Base-by-base conservation (phyloP, 768 basidiomycete genomes). In the Astraeus odoratus region DNA sequence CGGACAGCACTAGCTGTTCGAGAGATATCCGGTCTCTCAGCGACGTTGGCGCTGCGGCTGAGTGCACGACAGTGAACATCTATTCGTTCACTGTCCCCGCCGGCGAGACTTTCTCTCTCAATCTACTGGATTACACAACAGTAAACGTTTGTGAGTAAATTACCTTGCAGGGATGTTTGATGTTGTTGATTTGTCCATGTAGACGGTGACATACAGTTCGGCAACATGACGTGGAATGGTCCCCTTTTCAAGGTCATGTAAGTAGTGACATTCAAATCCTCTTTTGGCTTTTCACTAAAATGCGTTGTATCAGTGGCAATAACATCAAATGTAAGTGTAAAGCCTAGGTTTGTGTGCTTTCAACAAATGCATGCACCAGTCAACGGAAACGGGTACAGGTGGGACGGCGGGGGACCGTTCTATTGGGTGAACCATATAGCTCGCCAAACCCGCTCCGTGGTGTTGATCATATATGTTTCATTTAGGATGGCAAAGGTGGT, bases 191-290 rank as follows among this genome's bases (percentile, higher is more conserved):
- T 15, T 29, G 42, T 22, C 18, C 34, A 23, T 31, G n/a, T 24
- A 81, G 77, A 68, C 49, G 82, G 82, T 15, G 72, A 83, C 25
- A 68, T 84, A 36, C 51, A 58, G 19, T 83, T 85, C 55, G 79
- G 72, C 6, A 74, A 73, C 39, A 8, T 55, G 43, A 71, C 54
- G 31, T 80, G 78, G 78, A 62, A 55, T 0, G 80, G 78, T 10
- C 79, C 76, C 10, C 61, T 81, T 31, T 78, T 81, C 56, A 58
- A 67, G 25, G 56, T 81, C 53, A 72, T 52, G 77, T 78, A 49
- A 34, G 61, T 55, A 12, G 8, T 31, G 27, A 40, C 12, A 2
- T 38, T 31, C 23, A 8, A 26, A 1, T 16, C 30, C n/a, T 18
- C 16, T 41, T 19, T 39, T 15, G 22, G 16, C 15, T 30, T 57